A percentile compares a stretch with the other conserved stretches of the same genome.
phyloP scores from a whole-genome alignment of 148 eudicot genomes.

The Rhododendron henanense region DNA sequence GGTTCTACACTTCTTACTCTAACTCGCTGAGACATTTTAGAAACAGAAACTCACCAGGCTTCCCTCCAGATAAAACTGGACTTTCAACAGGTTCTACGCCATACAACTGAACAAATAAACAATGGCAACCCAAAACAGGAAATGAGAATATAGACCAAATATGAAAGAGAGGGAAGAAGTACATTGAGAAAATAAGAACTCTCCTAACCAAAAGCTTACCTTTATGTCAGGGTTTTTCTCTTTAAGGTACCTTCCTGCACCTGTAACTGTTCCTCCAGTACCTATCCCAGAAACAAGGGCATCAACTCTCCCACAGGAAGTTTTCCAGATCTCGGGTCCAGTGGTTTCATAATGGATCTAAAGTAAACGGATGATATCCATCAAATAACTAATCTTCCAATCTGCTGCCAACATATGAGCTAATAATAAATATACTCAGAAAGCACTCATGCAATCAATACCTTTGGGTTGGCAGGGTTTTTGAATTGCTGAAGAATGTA shows the following conservation, averaged over 20 bases:
- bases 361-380: constrained; percentile 5
- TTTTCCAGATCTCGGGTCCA: constrained; percentile 92
- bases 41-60: no score
- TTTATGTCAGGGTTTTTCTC: constrained; percentile 73
- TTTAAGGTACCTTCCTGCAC: constrained; percentile 77
- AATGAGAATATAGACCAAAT: background rate
- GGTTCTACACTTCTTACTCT: no score
- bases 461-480: constrained; percentile 99
- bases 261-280: constrained; percentile 82
- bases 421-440: background rate
- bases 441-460: constrained; percentile 6
- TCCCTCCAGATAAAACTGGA: no score
- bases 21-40: no score
- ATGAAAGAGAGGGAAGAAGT: background rate
- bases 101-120: constrained; percentile 21
- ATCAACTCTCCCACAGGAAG: constrained; percentile 63
- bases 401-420: background rate
- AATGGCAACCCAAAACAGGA: background rate
- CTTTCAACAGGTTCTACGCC: no score
- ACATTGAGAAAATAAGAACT: background rate
- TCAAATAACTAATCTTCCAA: background rate
- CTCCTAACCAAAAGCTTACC: constrained; percentile 31
- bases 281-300: constrained; percentile 74
- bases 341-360: constrained; percentile 82
- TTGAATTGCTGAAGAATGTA: constrained; percentile 97